Conservation (phyloP, 257 asterid genomes). For the Solanum chiquidenum region DNA sequence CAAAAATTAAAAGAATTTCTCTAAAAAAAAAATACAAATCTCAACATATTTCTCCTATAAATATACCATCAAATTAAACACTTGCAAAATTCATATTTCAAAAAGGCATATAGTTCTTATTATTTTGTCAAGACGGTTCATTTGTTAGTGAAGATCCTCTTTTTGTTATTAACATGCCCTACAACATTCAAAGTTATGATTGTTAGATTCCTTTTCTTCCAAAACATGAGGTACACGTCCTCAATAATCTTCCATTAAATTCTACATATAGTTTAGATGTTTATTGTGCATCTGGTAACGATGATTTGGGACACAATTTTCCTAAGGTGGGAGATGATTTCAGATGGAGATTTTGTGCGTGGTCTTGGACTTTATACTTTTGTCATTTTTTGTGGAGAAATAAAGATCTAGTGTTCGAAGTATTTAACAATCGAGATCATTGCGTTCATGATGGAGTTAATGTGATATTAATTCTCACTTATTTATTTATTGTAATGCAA, state of each 20-base stretch:
- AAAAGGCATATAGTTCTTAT: not conserved
- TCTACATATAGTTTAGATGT: not conserved
- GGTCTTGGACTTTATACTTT: not conserved
- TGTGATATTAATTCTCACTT: too few species aligned
- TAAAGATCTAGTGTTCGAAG: not conserved
- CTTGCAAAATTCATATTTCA: not conserved
- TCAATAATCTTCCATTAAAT: not conserved
- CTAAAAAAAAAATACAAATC: not conserved
- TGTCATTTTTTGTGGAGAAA: not conserved
- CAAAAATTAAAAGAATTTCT: too few species aligned
- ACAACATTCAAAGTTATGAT: not conserved
- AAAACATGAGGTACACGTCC: not conserved
- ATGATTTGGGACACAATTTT: not conserved
- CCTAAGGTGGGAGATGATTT: not conserved
- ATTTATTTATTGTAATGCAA: too few species aligned
- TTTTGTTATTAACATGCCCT: not conserved
- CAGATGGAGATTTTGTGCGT: not conserved
- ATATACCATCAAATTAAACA: not conserved
- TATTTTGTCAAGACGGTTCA: not conserved
- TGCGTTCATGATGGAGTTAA: not conserved
- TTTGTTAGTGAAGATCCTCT: not conserved
- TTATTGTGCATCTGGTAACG: not conserved
- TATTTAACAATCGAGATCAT: not conserved
- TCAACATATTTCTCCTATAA: not conserved
- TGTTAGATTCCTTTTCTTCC: fast-evolving